Conservation (phyloP, 148 eudicot genomes). For the Euryodendron excelsum region DNA sequence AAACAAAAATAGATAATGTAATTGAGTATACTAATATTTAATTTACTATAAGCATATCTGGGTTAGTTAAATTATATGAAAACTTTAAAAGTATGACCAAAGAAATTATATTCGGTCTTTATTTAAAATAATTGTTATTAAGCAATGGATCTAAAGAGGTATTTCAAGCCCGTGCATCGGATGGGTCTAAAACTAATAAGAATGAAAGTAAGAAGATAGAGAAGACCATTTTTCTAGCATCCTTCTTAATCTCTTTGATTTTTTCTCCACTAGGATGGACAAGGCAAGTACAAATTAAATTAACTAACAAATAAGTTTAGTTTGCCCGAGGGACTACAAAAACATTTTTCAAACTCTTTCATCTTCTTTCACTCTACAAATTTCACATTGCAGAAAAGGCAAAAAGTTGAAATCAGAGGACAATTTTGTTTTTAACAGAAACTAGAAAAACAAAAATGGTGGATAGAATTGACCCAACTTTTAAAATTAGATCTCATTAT, state of each 20-base stretch:
- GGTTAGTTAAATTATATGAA: too few relatives aligned
- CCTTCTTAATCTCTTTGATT: too few relatives aligned
- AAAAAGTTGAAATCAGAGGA: not conserved
- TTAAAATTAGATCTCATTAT: slow-evolving; percentile 22
- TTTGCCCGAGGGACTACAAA: not conserved
- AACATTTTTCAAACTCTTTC: not conserved
- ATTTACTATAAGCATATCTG: too few relatives aligned
- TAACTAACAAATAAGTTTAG: not conserved
- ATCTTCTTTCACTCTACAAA: not conserved
- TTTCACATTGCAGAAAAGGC: not conserved
- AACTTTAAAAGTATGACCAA: too few relatives aligned
- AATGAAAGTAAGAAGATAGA: not conserved
- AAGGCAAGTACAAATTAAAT: not conserved
- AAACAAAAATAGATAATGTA: too few relatives aligned
- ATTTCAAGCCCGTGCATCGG: too few relatives aligned
- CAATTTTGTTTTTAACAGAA: not conserved
- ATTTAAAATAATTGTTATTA: too few relatives aligned
- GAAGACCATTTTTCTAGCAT: not conserved
- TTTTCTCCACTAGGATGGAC: not conserved
- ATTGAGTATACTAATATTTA: too few relatives aligned
- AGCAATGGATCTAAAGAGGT: too few relatives aligned
- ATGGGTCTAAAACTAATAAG: too few relatives aligned
- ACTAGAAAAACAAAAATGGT: not conserved
- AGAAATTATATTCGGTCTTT: too few relatives aligned
- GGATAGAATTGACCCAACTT: not conserved